Percentiles rank a stretch among this genome's conserved stretches.
phyloP scores from a whole-genome alignment of 345 rosid genomes.

The Eucalyptus curtisii region DNA sequence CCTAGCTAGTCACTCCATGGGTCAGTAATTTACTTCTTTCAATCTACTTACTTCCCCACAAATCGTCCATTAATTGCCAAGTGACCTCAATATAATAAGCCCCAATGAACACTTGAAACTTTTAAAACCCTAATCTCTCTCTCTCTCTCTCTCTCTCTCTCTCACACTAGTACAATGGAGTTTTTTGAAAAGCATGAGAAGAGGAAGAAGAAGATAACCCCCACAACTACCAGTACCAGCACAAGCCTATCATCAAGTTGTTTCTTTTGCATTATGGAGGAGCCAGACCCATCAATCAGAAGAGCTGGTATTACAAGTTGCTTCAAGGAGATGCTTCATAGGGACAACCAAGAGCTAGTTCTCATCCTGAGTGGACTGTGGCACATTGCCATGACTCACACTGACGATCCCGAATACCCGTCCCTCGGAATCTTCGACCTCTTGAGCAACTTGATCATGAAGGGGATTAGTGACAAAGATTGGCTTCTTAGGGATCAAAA shows the following conservation, averaged over 20 bases:
- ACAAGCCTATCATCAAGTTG: constrained; percentile 12
- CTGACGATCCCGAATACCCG: constrained; percentile 71
- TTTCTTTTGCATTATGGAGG: constrained; percentile 68
- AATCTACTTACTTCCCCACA: not conserved
- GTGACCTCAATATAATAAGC: not conserved
- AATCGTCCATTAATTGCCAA: not conserved
- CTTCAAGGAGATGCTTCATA: constrained; percentile 53
- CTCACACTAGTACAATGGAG: not conserved
- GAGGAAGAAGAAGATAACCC: not conserved
- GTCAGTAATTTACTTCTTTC: not conserved
- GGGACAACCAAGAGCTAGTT: constrained; percentile 49
- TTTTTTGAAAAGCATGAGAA: not conserved
- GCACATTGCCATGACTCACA: constrained; percentile 68
- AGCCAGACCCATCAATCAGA: constrained; percentile 35
- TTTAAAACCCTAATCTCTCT: not conserved
- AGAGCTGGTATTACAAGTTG: constrained; percentile 31
- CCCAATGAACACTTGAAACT: not conserved
- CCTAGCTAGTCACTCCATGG: not conserved
- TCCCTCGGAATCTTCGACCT: constrained; percentile 65
- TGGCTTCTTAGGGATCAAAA: constrained; percentile 82
- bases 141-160: not conserved
- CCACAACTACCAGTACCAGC: not conserved
- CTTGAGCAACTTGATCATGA: constrained; percentile 57
- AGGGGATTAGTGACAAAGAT: constrained; percentile 20
- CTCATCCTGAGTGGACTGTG: constrained; percentile 61